Evolutionary conservation across 169 alveolate species (phyloP).

Genomic region (Ichthyophthirius multifiliis): DNA sequence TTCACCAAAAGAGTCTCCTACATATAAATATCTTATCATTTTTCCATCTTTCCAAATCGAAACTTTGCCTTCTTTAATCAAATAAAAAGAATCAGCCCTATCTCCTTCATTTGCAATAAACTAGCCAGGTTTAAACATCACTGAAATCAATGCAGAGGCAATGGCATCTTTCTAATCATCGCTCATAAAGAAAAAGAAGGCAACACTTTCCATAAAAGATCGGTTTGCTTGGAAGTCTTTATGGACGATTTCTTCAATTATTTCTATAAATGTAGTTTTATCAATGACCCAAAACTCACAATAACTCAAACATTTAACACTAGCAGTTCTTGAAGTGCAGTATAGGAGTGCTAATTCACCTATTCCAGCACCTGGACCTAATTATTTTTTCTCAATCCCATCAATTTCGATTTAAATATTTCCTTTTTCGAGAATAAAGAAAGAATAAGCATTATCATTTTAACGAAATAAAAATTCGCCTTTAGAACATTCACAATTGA

Average conservation of each 20-base stretch:
- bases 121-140: constrained; percentile 41
- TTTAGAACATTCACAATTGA: constrained; percentile 23
- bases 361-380: constrained; percentile 18
- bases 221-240: constrained; percentile 56
- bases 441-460: constrained; percentile 45
- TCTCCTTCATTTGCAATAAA: constrained; percentile 68
- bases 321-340: constrained; percentile 36
- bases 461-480: constrained; percentile 44
- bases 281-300: constrained; percentile 51
- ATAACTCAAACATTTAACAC: constrained; percentile 22
- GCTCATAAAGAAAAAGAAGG: constrained; percentile 51
- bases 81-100: constrained; percentile 45
- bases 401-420: constrained; percentile 34
- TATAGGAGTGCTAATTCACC: constrained; percentile 40
- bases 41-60: constrained; percentile 38
- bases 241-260: constrained; percentile 38
- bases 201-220: constrained; percentile 53
- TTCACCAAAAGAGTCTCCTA: constrained; percentile 66
- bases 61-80: constrained; percentile 65
- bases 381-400: constrained; percentile 17
- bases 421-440: constrained; percentile 51
- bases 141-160: constrained; percentile 39
- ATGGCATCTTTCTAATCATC: constrained; percentile 45
- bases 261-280: constrained; percentile 40
- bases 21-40: constrained; percentile 38